A percentile compares a stretch with the other conserved stretches of the same genome.
phyloP scores from a whole-genome alignment of 2,329 filamentous ascomycete genomes.

The Didymosphaeria variabile region DNA sequence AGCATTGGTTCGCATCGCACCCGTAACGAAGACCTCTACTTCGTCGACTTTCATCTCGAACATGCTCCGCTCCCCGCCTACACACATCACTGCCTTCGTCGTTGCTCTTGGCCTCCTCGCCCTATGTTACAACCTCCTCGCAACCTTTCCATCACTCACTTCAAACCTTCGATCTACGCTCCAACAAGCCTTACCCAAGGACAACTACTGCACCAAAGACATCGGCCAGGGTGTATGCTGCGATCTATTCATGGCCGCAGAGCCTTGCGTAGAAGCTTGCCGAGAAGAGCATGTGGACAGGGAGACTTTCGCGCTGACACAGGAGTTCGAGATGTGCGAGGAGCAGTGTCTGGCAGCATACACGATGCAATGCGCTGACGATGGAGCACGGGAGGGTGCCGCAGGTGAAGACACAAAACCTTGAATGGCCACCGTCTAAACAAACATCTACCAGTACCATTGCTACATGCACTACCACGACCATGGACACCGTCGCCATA shows the following conservation, averaged over 20 bases:
- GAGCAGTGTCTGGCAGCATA: constrained; percentile 25
- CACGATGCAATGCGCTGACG: constrained; percentile 11
- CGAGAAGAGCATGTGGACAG: constrained; percentile 34
- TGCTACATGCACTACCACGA: not conserved
- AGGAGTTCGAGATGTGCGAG: constrained; percentile 40
- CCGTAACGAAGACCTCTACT: constrained; percentile 1
- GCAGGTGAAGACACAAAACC: not conserved
- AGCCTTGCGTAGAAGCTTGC: constrained; percentile 41
- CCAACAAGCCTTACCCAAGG: constrained; percentile 14
- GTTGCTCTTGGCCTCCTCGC: constrained; percentile 28
- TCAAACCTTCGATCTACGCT: constrained; percentile 7
- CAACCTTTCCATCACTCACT: constrained; percentile 23
- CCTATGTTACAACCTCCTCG: constrained; percentile 29
- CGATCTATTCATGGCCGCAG: constrained; percentile 33
- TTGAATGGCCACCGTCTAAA: not conserved
- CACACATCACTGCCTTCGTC: constrained; percentile 22
- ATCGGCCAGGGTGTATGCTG: constrained; percentile 37
- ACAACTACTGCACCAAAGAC: constrained; percentile 32
- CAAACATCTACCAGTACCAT: not conserved
- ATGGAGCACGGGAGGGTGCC: constrained; percentile 11
- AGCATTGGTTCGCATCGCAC: not conserved
- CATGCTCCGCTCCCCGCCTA: constrained; percentile 6
- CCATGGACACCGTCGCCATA: not conserved
- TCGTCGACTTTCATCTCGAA: not conserved
- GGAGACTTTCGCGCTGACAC: constrained; percentile 33